Percentiles rank a stretch among this genome's conserved stretches.
phyloP scores from a whole-genome alignment of 371 early-diverging fungal genomes.

The Apophysomyces ossiformis region DNA sequence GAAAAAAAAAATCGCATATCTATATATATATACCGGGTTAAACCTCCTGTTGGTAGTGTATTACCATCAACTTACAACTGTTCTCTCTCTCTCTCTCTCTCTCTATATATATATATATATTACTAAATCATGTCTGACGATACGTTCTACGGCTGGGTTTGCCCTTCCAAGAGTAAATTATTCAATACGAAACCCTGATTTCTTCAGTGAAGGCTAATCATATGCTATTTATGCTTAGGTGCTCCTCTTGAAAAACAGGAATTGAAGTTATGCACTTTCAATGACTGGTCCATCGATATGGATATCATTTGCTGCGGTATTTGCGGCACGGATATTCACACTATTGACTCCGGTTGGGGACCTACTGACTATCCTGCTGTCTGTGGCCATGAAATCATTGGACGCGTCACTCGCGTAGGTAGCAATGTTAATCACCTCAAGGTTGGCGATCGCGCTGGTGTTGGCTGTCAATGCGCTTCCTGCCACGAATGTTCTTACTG shows the following conservation, averaged over 20 bases:
- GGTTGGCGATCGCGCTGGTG: constrained; percentile 75
- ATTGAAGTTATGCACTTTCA: constrained; percentile 34
- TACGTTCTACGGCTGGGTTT: constrained; percentile 9
- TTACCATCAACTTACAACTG: no score
- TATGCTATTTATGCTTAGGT: constrained; percentile 12
- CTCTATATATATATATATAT: no score
- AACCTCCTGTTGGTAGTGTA: no score
- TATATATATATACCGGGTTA: background rate
- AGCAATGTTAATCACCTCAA: constrained; percentile 44
- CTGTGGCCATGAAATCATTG: constrained; percentile 69
- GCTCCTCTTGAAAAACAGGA: constrained; percentile 27
- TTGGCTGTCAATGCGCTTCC: constrained; percentile 62
- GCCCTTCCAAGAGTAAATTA: constrained; percentile 9
- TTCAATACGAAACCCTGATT: background rate
- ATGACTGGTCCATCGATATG: constrained; percentile 60
- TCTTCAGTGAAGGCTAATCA: background rate
- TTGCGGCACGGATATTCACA: constrained; percentile 54
- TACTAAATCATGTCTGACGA: background rate
- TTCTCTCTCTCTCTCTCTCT: background rate
- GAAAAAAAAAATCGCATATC: background rate
- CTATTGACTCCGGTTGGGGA: constrained; percentile 72
- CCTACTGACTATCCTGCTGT: constrained; percentile 63
- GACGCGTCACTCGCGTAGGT: constrained; percentile 59
- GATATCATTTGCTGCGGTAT: constrained; percentile 62
- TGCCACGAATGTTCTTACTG: constrained; percentile 43